Evolutionary conservation across 2,329 filamentous ascomycete genomes (phyloP).

Genomic region (Fusarium nelsonii): DNA sequence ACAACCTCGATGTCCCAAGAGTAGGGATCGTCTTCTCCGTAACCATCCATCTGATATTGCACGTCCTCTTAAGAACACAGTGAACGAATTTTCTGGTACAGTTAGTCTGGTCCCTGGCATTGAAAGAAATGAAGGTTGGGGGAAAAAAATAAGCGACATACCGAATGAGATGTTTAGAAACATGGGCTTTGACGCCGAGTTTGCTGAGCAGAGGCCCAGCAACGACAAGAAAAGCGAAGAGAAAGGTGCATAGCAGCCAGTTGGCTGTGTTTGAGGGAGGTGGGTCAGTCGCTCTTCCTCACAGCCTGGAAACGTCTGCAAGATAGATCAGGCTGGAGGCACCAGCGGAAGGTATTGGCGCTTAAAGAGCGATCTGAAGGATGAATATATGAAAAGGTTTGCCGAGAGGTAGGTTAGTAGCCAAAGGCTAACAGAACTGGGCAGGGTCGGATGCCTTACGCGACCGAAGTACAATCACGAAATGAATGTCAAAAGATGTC

Average conservation of each 20-base stretch:
- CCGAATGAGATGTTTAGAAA: slow-evolving; percentile 13
- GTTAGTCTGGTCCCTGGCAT: not conserved
- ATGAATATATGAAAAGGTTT: not conserved
- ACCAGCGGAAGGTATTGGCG: not conserved
- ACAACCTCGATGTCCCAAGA: slow-evolving; percentile 78
- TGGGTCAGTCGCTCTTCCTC: not conserved
- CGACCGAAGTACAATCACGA: not conserved
- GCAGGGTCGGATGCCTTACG: not conserved
- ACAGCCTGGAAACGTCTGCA: not conserved
- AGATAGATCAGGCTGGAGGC: not conserved
- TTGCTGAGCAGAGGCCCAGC: slow-evolving; percentile 35
- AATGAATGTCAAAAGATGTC: not conserved
- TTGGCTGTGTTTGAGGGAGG: slow-evolving; percentile 12
- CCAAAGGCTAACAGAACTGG: not conserved
- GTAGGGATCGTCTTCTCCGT: slow-evolving; percentile 71
- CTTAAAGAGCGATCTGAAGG: not conserved
- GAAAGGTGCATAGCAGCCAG: slow-evolving; percentile 39
- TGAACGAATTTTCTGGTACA: slow-evolving; percentile 7
- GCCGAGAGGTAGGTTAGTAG: not conserved
- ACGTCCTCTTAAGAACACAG: slow-evolving; percentile 9
- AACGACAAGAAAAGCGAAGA: slow-evolving; percentile 5
- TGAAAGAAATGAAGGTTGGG: not conserved
- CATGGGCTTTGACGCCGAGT: slow-evolving; percentile 26
- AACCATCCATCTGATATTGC: slow-evolving; percentile 46
- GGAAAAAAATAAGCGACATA: not conserved